Base-by-base conservation (phyloP, 176 grass and related monocot species). In the Miscanthus lutarioriparius region DNA sequence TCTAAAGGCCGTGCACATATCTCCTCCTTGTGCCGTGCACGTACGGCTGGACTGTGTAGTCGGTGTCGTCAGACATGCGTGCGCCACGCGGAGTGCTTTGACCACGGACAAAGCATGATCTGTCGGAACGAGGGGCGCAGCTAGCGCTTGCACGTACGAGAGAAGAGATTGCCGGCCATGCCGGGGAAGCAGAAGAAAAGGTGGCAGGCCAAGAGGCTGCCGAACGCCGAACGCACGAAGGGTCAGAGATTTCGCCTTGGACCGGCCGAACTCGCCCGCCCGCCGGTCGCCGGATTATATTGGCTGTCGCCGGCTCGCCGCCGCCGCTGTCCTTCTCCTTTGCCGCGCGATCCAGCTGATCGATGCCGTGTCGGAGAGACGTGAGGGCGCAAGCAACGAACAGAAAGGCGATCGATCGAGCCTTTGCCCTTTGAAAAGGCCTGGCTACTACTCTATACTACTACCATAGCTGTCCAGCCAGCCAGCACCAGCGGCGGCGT, bases 61-160 rank as follows among this genome's bases (percentile, higher is more conserved):
- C 22, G n/a, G n/a, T 77, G 25, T 25, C 43, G 22, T 16, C 36
- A 14, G 58, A 49, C 4, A 65, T 35, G 16, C 36, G 10, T 4
- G 45, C 2, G 28, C 17, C 35, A 43, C 4, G 22, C 2, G 13
- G 59, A 37, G 47, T 61, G 36, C 14, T 36, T 84, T 67, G 76
- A 80, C 59, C 33, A 4, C 6, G 1, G 41, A 47, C 40, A n/a
- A 47, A 3, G 38, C 19, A 44, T 45, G 58, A 84, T 79, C 69
- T 84, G 82, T 84, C 82, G 87, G 87, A 80, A 75, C 37, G 76
- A 28, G 63, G 82, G 87, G 76, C 68, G 20, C 87, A n/a, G n/a
- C n/a, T n/a, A n/a, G n/a, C n/a, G n/a, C n/a, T n/a, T n/a, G n/a
- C n/a, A n/a, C n/a, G n/a, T n/a, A n/a, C n/a, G n/a, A 77, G 0